Evolutionary conservation across 768 basidiomycete genomes (phyloP).

Genomic region (Hysterangium stoloniferum): DNA sequence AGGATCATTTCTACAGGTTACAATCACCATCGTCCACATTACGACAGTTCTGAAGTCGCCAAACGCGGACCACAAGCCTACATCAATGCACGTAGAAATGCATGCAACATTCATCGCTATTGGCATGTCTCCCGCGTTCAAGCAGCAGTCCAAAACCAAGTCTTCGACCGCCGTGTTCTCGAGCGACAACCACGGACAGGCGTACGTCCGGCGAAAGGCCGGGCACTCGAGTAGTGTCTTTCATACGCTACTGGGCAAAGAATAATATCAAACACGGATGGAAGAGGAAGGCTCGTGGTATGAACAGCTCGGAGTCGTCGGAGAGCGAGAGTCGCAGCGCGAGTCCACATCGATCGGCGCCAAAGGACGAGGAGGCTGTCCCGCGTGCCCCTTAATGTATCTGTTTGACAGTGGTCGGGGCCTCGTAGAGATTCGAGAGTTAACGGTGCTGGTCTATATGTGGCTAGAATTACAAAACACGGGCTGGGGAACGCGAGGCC

Average conservation of each 20-base stretch:
- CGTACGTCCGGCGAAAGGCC: conserved; percentile 13
- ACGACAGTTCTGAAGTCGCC: conserved; percentile 36
- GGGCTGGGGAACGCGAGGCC: conserved; percentile 46
- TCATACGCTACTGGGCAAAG: conserved; percentile 15
- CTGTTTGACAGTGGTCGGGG: conserved; percentile 22
- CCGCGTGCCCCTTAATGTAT: conserved; percentile 14
- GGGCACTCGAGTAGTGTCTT: conserved; percentile 13
- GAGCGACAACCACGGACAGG: conserved; percentile 15
- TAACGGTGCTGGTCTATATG: conserved; percentile 49
- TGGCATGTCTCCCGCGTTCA: conserved; percentile 43
- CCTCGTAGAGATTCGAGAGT: conserved; percentile 33
- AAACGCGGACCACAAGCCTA: conserved; percentile 32
- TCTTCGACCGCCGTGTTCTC: conserved; percentile 24
- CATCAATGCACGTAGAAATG: conserved; percentile 53
- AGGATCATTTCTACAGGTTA: conserved; percentile 45
- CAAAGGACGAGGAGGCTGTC: conserved; percentile 7
- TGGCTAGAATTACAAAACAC: conserved; percentile 40
- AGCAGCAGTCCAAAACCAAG: conserved; percentile 50
- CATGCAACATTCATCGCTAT: conserved; percentile 47
- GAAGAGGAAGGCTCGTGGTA: conserved; percentile 9
- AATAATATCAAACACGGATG: neutral
- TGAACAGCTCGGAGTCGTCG: conserved; percentile 1
- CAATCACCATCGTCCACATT: conserved; percentile 48
- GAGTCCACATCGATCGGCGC: conserved; percentile 5
- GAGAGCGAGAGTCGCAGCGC: conserved; percentile 5